Evolutionary conservation across 352 stramenopile species (phyloP).

Genomic region (Pythium guiyangense): DNA sequence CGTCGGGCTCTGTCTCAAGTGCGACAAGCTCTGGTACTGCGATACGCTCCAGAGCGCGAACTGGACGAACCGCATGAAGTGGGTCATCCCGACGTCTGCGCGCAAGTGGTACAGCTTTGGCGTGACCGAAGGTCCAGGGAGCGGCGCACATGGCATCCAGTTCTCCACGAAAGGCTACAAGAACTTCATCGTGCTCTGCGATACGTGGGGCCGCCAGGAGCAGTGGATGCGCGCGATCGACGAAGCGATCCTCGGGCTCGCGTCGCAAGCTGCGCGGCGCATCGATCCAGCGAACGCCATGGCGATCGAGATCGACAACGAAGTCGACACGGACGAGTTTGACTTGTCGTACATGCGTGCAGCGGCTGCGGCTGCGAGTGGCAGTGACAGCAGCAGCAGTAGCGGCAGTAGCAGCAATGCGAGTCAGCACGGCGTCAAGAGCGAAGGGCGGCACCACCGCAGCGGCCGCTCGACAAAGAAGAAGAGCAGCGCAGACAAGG

Average conservation of each 20-base stretch:
- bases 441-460: constrained; percentile 2
- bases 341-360: constrained; percentile 44
- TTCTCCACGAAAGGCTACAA: constrained; percentile 89
- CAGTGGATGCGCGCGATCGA: constrained; percentile 86
- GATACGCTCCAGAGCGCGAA: constrained; percentile 80
- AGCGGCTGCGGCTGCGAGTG: constrained; percentile 12
- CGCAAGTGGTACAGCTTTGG: constrained; percentile 88
- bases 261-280: constrained; percentile 45
- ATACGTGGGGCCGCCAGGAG: constrained; percentile 84
- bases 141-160: constrained; percentile 78
- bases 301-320: constrained; percentile 87
- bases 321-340: constrained; percentile 78
- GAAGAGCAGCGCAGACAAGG: constrained; percentile 1
- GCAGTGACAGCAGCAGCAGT: constrained; percentile 22
- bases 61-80: constrained; percentile 87
- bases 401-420: constrained; percentile 20
- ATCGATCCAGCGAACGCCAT: constrained; percentile 72
- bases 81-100: constrained; percentile 82
- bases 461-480: neutral
- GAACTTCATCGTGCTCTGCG: constrained; percentile 81
- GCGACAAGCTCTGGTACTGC: constrained; percentile 87
- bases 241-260: constrained; percentile 63
- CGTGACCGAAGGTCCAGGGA: constrained; percentile 68
- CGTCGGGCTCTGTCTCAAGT: constrained; percentile 82
- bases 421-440: constrained; percentile 5